Percentiles rank a stretch among this genome's conserved stretches.
These are phyloP conservation scores for Teratosphaeria viscida DNA, from an alignment of 2,329 filamentous ascomycete species.

Conservation along the genomic window DNA sequence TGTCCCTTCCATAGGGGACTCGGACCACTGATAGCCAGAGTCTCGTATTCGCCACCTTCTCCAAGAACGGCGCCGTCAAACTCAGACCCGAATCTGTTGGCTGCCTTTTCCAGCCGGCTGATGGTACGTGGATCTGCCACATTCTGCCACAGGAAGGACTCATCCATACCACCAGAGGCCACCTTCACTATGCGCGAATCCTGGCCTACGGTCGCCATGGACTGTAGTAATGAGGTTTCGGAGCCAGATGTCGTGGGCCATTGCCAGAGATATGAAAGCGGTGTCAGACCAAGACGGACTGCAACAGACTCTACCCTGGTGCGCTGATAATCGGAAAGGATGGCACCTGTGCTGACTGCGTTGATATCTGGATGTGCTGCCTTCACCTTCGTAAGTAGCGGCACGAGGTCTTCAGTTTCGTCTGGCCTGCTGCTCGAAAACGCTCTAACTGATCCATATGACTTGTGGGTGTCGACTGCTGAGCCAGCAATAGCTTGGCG, in stretches of 20 bases:
- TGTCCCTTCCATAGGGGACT: slow-evolving; percentile 57
- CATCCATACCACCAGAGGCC: slow-evolving; percentile 78
- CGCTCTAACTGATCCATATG: slow-evolving; percentile 45
- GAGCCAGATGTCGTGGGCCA: slow-evolving; percentile 60
- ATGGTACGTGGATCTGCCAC: slow-evolving; percentile 50
- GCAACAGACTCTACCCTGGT: slow-evolving; percentile 92
- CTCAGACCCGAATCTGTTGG: slow-evolving; percentile 56
- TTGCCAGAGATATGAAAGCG: slow-evolving; percentile 87
- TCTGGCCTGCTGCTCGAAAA: slow-evolving; percentile 40
- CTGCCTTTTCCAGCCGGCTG: slow-evolving; percentile 40
- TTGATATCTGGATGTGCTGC: slow-evolving; percentile 66
- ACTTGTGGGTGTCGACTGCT: slow-evolving; percentile 59
- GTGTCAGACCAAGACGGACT: slow-evolving; percentile 66
- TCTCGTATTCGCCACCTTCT: slow-evolving; percentile 95
- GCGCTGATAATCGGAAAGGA: slow-evolving; percentile 89
- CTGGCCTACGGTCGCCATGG: slow-evolving; percentile 69
- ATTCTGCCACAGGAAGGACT: slow-evolving; percentile 68
- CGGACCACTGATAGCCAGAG: slow-evolving; percentile 75
- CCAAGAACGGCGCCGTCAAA: slow-evolving; percentile 65
- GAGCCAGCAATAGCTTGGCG: slow-evolving; percentile 63
- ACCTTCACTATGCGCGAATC: slow-evolving; percentile 94
- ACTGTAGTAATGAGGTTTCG: slow-evolving; percentile 52
- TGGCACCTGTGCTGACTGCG: slow-evolving; percentile 81
- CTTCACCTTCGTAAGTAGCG: slow-evolving; percentile 59
- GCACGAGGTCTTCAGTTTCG: slow-evolving; percentile 80